Conservation (phyloP, 257 asterid species). For the Euphrasia confusa region DNA sequence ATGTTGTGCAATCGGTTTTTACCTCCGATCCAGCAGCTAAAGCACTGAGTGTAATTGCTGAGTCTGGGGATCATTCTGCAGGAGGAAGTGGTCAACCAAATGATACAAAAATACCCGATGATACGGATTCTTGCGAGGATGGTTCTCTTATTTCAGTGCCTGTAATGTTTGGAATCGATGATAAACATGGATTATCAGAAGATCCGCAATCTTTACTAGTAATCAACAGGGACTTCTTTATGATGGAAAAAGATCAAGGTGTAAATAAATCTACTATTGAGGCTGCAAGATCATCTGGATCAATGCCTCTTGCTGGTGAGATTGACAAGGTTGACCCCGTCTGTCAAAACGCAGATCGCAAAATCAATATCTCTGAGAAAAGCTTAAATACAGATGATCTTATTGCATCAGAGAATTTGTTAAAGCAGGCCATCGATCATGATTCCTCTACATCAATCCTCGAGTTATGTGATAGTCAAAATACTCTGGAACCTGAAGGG, state of each 20-base stretch:
- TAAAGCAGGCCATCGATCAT: conserved; percentile 21
- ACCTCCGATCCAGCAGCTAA: conserved; percentile 23
- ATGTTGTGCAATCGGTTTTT: conserved; percentile 23
- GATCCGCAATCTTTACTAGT: conserved; percentile 22
- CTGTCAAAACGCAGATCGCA: conserved; percentile 20
- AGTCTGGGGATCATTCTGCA: conserved; percentile 22
- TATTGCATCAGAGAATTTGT: conserved; percentile 25
- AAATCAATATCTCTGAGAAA: conserved; percentile 15
- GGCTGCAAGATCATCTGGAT: conserved; percentile 23
- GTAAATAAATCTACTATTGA: conserved; percentile 16
- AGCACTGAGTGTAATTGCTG: conserved; percentile 18
- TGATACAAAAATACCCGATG: conserved; percentile 22
- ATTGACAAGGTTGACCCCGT: conserved; percentile 24
- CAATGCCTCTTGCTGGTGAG: conserved; percentile 26
- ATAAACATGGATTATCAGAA: conserved; percentile 25
- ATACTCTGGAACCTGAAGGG: conserved; percentile 21
- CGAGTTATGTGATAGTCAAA: conserved; percentile 25
- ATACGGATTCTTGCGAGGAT: conserved; percentile 21
- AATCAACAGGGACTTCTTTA: conserved; percentile 22
- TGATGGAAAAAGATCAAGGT: conserved; percentile 28
- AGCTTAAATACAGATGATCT: conserved; percentile 20
- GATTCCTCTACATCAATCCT: conserved; percentile 26
- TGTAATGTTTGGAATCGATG: conserved; percentile 25
- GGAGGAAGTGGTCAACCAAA: conserved; percentile 23
- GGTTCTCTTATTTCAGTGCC: conserved; percentile 30